Conservation (phyloP, 2,329 filamentous ascomycete genomes). For the Sarocladiaceae sp. region DNA sequence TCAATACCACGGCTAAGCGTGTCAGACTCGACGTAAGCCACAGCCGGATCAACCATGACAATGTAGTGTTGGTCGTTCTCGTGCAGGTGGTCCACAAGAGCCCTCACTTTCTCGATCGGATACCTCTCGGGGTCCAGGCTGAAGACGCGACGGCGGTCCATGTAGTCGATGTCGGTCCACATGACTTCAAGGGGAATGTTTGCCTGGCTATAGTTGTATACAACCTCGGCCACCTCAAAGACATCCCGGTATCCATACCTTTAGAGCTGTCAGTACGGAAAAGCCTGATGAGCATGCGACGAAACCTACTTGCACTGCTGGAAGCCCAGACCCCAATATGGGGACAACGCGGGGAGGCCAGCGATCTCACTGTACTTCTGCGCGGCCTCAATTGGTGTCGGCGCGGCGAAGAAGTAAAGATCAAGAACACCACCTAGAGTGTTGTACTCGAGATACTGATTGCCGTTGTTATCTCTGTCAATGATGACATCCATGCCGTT, state of each 20-base stretch:
- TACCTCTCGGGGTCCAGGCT: slow-evolving; percentile 63
- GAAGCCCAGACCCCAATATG: slow-evolving; percentile 75
- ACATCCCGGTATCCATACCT: slow-evolving; percentile 77
- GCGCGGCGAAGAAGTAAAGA: slow-evolving; percentile 72
- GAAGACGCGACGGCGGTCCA: slow-evolving; percentile 51
- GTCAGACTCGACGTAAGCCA: slow-evolving; percentile 43
- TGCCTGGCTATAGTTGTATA: slow-evolving; percentile 58
- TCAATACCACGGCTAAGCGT: slow-evolving; percentile 33
- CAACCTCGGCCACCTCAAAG: slow-evolving; percentile 58
- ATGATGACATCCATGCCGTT: slow-evolving; percentile 71
- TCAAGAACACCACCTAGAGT: slow-evolving; percentile 72
- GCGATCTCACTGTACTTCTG: slow-evolving; percentile 63
- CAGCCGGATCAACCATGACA: slow-evolving; percentile 71
- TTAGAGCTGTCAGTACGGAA: neutral
- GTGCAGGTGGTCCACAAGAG: slow-evolving; percentile 62
- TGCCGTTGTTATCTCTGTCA: slow-evolving; percentile 49
- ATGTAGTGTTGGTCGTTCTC: slow-evolving; percentile 61
- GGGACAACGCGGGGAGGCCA: slow-evolving; percentile 70
- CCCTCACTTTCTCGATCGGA: slow-evolving; percentile 54
- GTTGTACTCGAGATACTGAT: slow-evolving; percentile 75
- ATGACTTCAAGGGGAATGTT: slow-evolving; percentile 69
- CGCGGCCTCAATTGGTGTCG: slow-evolving; percentile 60
- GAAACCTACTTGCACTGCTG: slow-evolving; percentile 60
- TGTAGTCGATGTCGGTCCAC: slow-evolving; percentile 70
- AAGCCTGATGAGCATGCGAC: neutral